Base-by-base conservation (phyloP, 768 basidiomycete species). In the Boletus reticuloceps region DNA sequence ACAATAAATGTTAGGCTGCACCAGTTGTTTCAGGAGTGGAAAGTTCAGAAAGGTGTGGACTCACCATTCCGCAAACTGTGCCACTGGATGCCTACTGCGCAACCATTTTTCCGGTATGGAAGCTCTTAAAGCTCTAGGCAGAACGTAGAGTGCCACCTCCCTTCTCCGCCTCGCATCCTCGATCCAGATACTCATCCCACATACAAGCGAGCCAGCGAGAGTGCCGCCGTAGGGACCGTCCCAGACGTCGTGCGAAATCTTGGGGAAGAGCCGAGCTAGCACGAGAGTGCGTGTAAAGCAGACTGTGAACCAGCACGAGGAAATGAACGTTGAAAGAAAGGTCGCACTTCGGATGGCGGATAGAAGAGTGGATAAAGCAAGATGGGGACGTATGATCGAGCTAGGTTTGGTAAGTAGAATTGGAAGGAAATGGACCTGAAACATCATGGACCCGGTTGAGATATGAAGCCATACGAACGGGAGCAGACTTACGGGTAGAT, bases 91-190 rank as follows among this genome's bases (percentile, higher is more conserved):
- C 3, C 77, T 72, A 46, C 75, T 78, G 55, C 73, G 75, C 22
- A 82, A 44, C 80, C 83, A 85, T 6, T 62, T 64, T 55, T 80
- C 72, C 1, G 88, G 80, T n/a, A 91, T 65, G 50, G 76, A 82
- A 0, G 89, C 77, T 42, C 86, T 75, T 31, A 91, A 58, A 13
- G 88, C 89, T 51, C 81, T 76, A 4, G 90, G 89, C 6, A 91
- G 72, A 50, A 91, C 89, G 62, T 91, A 91, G 31, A 91, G 67
- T 0, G 88, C 84, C 74, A 92, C 88, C 71, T 92, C 90, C 6
- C 88, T 88, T 50, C 90, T 74, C 58, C 90, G 73, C 51, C 75
- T 74, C 3, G 83, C 84, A 55, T 85, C 83, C 65, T 92, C 90
- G 27, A 91, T 79, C 82, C 84, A 89, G 41, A 92, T 89, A 51